phyloP scores from a whole-genome alignment of 108 stramenopile genomes.

The Pseudonitzschia pungens region DNA sequence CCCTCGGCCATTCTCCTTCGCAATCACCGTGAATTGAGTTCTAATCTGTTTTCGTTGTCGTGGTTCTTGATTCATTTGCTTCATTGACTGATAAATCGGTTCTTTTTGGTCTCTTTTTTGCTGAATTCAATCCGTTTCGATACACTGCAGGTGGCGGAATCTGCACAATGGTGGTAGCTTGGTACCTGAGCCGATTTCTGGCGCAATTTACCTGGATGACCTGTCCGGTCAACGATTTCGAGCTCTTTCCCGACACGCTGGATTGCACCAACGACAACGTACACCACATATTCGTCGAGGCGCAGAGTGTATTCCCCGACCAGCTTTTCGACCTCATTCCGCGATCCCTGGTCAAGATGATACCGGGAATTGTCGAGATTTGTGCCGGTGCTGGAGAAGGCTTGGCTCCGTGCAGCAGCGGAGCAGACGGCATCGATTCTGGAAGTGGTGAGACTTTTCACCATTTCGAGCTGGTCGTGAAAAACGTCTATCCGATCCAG shows the following conservation, averaged over 20 bases:
- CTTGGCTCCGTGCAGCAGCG: too few relatives aligned
- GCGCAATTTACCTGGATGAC: constrained; percentile 88
- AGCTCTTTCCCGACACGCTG: constrained; percentile 61
- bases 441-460: constrained; percentile 60
- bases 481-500: constrained; percentile 79
- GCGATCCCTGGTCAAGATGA: constrained; percentile 48
- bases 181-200: constrained; percentile 81
- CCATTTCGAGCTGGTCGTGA: constrained; percentile 74
- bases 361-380: constrained; percentile 68
- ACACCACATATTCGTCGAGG: constrained; percentile 71
- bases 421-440: neutral
- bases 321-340: constrained; percentile 86
- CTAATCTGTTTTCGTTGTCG: neutral
- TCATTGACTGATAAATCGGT: too few relatives aligned
- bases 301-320: constrained; percentile 52
- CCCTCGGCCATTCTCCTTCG: neutral
- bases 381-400: constrained; percentile 26
- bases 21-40: constrained; percentile 8
- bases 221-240: constrained; percentile 84
- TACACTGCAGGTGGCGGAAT: constrained; percentile 55
- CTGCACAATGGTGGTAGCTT: constrained; percentile 88
- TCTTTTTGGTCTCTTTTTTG: constrained; percentile 40
- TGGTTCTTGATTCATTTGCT: neutral
- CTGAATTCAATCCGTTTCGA: constrained; percentile 44
- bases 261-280: constrained; percentile 58